Base-by-base conservation (phyloP, 495 filamentous ascomycete species). In the Ascobolus immersus region DNA sequence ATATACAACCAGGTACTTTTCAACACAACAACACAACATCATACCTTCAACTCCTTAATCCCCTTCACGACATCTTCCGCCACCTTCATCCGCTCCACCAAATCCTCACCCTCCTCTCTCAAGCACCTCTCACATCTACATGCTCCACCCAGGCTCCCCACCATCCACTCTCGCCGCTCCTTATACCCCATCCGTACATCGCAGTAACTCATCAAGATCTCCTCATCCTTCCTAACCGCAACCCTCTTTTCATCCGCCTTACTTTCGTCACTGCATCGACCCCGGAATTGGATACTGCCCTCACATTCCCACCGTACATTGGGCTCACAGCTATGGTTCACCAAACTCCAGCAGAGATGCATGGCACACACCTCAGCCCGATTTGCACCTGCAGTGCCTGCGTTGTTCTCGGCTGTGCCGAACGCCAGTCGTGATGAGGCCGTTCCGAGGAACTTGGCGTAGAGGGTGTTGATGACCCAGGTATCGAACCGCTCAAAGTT, bases 301-400 rank as follows among this genome's bases (percentile, higher is more conserved):
- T 73, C 73, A 74, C 82, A 94, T 44, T 89, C 79, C 86, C 86
- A 96, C 1, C 61, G 58, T 29, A 93, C 78, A 54, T 90, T 92
- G 8, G 86, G 86, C 50, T 89, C 69, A 52, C 86, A 96, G 39
- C 73, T 74, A 52, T 96, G 89, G 39, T 96, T 96, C 10, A 82
- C 84, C 23, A 78, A 50, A 51, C 65, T 76, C 67, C 73, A 78
- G 21, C 75, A 50, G 33, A 70, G 67, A 50, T 78, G 73, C 30
- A 77, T 17, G 15, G 14, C 18, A 9, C 14, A n/a, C 4, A 31
- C 28, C n/a, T 31, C 28, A 9, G 28, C 12, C n/a, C 28, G 11
- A 17, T 31, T 17, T n/a, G 14, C 28, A 17, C 28, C 14, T 9
- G 14, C 73, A 35, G 45, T 17, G 27, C 41, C 46, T 14, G 45